Evolutionary conservation across 2,329 filamentous ascomycete genomes (phyloP), one percentile per base, ranked within the genome.

Genomic region (Ophiocordyceps sinensis): DNA sequence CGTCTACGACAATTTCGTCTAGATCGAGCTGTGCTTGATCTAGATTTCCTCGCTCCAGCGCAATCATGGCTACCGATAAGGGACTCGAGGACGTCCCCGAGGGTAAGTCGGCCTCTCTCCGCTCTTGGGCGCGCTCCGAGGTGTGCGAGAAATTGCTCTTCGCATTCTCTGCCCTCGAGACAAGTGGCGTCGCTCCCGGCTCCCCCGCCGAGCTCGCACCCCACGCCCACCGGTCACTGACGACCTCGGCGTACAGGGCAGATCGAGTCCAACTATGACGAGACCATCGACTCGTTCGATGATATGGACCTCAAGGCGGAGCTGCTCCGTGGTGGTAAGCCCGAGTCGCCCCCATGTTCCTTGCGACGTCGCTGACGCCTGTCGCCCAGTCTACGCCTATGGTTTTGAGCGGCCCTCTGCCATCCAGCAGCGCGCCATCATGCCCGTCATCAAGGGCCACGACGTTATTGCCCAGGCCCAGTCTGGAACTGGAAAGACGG

Each of bases 211-310:
- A 12, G n/a, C 15, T 17, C 17, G 14, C n/a, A 13, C 44, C 34
- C 31, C 10, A 42, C 23, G 40, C 39, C 37, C 17, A 28, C 29
- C 36, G 26, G 31, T 15, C 15, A 38, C 41, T 43, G 35, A 43
- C 40, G 15, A 3, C 2, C 13, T 15, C 26, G 37, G 45, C 37
- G 44, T 63, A 59, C 65, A 94, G 89, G 82, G 70, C 87, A 94
- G 75, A 98, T 98, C 77, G 93, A 98, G 79, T 94, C 88, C 65
- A 98, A 98, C 85, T 98, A 96, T 75, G 91, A 98, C 78, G 88
- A 96, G 79, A 88, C 89, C 61, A 89, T 91, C 69, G 93, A 98
- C 72, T 94, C 87, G 48, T 98, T 98, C 72, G 91, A 98, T 71
- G 77, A 88, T 59, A 98, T 98, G 91, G 82, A 80, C 71, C 79